Percentiles rank a stretch among this genome's conserved stretches.
Evolutionary conservation across 768 basidiomycete genomes (phyloP).

Genomic region (Xanthoconium purpureum): DNA sequence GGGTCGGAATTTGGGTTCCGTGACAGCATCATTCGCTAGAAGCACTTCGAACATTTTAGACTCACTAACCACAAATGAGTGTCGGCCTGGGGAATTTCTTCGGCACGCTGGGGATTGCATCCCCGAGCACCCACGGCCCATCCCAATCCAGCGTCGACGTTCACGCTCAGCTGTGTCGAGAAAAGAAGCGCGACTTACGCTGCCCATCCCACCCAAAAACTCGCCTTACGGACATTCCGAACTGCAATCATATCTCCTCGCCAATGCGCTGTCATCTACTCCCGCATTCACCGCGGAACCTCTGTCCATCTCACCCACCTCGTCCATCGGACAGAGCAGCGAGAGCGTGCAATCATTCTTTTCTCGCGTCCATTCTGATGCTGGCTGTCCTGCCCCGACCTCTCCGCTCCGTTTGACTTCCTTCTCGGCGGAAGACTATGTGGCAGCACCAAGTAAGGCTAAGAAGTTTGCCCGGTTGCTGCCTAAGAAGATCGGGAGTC

Average conservation of each 20-base stretch:
- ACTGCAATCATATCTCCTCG: slow-evolving; percentile 26
- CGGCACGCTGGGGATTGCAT: slow-evolving; percentile 8
- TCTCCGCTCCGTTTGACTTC: slow-evolving; percentile 26
- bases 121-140: slow-evolving; percentile 8
- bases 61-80: slow-evolving; percentile 5
- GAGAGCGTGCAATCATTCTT: slow-evolving; percentile 27
- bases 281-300: slow-evolving; percentile 30
- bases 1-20: not conserved
- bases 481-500: slow-evolving; percentile 33
- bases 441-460: slow-evolving; percentile 20
- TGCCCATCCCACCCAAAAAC: slow-evolving; percentile 24
- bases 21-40: slow-evolving; percentile 23
- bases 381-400: slow-evolving; percentile 22
- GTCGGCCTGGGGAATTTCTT: slow-evolving; percentile 11
- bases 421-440: slow-evolving; percentile 24
- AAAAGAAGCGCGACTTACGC: slow-evolving; percentile 27
- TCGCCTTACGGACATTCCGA: slow-evolving; percentile 33
- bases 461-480: slow-evolving; percentile 29
- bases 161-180: slow-evolving; percentile 34
- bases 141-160: slow-evolving; percentile 32
- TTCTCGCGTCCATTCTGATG: slow-evolving; percentile 20
- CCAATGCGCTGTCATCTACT: slow-evolving; percentile 25
- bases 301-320: slow-evolving; percentile 24
- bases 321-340: slow-evolving; percentile 24
- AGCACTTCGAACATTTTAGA: slow-evolving; percentile 22